Base-by-base conservation (phyloP, 345 rosid genomes). In the Nasturtium officinale region DNA sequence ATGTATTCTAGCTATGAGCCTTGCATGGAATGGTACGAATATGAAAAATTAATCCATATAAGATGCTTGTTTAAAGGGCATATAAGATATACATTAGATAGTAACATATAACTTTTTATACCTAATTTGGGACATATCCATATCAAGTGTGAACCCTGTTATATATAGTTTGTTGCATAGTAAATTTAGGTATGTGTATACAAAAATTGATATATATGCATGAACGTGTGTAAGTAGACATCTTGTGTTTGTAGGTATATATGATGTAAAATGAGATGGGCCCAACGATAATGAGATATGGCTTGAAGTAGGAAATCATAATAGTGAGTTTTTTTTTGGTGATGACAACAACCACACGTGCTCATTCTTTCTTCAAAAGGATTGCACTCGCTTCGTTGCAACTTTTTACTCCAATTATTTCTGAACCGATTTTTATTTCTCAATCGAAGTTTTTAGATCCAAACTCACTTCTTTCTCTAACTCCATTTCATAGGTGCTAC, bases 301-400 rank as follows among this genome's bases (percentile, higher is more conserved):
- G 70, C 58, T 62, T 59, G 47, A 69, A 62, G 75, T 61, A 32
- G 65, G 65, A 47, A 76, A 69, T 63, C 70, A 69, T 69, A 69
- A 69, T 54, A 69, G 64, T 69, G 59, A 69, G 3, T 38, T 3
- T 11, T 61, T 76, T 76, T 66, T 40, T 61, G 21, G 72, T 61
- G 65, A 69, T 45, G 74, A 68, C 69, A 68, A 61, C 57, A 75
- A 69, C 79, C 79, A 61, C 74, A 68, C 79, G 74, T 75, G 79
- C 75, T 76, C 75, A 61, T 69, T 61, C 75, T 30, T 69, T 68
- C 60, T 16, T 61, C 70, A 69, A 43, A 23, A n/a, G 63, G 79
- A 9, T 62, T 75, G 56, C 69, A 52, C 74, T 67, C 74, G 16
- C 71, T 56, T 45, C 57, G 45, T 52, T 40, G 45, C 25, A 72